Percentiles rank a stretch among this genome's conserved stretches.
phyloP scores from a whole-genome alignment of 495 filamentous ascomycete genomes.

The Xylaria intraflava region DNA sequence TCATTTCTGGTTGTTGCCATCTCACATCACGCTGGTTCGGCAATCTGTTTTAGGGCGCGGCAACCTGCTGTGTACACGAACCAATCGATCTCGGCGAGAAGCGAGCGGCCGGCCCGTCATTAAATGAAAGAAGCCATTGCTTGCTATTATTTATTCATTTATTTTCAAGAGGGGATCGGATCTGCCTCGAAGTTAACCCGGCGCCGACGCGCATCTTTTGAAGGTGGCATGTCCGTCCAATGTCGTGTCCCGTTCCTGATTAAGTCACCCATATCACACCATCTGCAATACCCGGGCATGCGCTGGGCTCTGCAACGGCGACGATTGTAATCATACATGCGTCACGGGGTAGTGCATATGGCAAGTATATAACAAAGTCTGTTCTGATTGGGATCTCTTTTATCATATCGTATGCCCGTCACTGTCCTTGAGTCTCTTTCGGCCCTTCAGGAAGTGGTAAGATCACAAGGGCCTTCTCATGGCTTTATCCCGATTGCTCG shows the following conservation, averaged over 20 bases:
- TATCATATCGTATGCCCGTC: background rate
- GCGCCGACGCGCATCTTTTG: background rate
- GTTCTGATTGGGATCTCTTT: background rate
- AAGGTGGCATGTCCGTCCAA: background rate
- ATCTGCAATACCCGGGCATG: background rate
- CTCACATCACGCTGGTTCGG: background rate
- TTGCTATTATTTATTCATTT: conserved; percentile 4
- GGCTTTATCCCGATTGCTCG: too few species aligned
- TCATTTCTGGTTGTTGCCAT: background rate
- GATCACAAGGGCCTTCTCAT: too few species aligned
- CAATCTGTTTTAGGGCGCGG: conserved; percentile 10
- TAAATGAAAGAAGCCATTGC: background rate
- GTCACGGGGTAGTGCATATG: too few species aligned
- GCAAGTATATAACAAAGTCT: too few species aligned
- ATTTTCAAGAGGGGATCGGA: background rate
- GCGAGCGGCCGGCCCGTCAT: conserved; percentile 18
- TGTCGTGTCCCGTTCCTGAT: background rate
- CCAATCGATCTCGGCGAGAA: conserved; percentile 23
- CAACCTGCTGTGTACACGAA: conserved; percentile 10
- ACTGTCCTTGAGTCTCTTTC: background rate
- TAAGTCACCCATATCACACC: background rate
- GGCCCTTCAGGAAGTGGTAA: background rate
- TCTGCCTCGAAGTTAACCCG: background rate
- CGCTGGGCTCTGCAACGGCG: background rate
- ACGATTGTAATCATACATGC: background rate